Conservation (phyloP, 495 filamentous ascomycete species). For the Tetracladium setigerum region DNA sequence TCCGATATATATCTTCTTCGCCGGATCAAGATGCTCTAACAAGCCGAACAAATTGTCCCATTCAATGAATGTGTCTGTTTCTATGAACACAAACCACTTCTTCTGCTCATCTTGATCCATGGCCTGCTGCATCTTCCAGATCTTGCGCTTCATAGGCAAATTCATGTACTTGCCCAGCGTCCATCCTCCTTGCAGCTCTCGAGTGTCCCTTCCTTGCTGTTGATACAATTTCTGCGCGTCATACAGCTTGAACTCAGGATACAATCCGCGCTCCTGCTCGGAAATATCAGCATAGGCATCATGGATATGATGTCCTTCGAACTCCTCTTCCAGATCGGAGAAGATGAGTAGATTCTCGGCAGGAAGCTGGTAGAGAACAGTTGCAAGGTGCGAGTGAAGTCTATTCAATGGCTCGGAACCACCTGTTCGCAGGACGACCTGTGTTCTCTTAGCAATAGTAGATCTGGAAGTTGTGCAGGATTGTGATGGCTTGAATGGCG, state of each 20-base stretch:
- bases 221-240: background rate
- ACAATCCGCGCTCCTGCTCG: background rate
- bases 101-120: constrained; percentile 36
- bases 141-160: constrained; percentile 73
- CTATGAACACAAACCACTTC: constrained; percentile 7
- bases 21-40: background rate
- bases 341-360: constrained; percentile 8
- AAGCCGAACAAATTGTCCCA: constrained; percentile 1
- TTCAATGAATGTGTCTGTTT: constrained; percentile 2
- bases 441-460: background rate
- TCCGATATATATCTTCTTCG: background rate
- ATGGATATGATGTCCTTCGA: background rate
- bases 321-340: constrained; percentile 11
- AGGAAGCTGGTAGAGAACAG: constrained; percentile 1
- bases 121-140: constrained; percentile 60
- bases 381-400: background rate
- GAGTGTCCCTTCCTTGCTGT: constrained; percentile 5
- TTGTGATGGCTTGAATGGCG: background rate
- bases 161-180: constrained; percentile 7
- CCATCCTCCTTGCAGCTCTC: constrained; percentile 7
- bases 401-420: constrained; percentile 5
- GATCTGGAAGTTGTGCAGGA: constrained; percentile 1
- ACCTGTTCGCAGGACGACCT: constrained; percentile 3
- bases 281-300: constrained; percentile 6
- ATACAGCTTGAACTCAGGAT: constrained; percentile 6